These are phyloP conservation scores for Mucor circinelloides DNA, from an alignment of 371 early-diverging fungal species.

Conservation along the genomic window DNA sequence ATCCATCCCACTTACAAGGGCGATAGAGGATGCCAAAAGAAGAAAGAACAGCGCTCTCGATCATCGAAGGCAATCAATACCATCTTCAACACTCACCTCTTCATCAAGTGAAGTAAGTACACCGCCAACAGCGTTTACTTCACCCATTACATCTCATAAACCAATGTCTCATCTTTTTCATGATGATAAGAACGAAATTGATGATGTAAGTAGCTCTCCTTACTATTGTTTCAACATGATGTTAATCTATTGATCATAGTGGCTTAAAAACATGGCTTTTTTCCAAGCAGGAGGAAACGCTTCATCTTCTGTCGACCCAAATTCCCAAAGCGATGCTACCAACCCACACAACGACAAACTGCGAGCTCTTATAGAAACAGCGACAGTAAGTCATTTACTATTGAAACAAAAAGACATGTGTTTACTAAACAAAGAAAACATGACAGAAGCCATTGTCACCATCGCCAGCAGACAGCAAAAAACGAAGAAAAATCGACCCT, in stretches of 20 bases:
- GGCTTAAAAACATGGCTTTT: slow-evolving; percentile 11
- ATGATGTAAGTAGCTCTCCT: slow-evolving; percentile 8
- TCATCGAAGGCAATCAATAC: background rate
- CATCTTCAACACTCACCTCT: slow-evolving; percentile 5
- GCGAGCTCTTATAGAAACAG: background rate
- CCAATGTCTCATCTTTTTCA: background rate
- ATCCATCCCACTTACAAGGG: background rate
- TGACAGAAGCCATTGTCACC: background rate
- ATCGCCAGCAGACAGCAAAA: background rate
- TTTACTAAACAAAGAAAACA: background rate
- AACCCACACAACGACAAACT: background rate
- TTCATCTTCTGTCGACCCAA: background rate
- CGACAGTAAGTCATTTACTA: background rate
- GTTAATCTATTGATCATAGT: background rate
- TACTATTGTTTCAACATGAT: background rate
- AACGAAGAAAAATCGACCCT: background rate
- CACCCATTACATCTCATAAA: background rate
- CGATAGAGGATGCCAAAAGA: background rate
- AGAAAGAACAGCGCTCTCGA: background rate
- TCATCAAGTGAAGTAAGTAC: slow-evolving; percentile 18
- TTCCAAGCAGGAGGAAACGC: background rate
- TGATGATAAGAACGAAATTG: slow-evolving; percentile 7
- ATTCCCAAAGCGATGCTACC: background rate
- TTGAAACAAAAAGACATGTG: background rate
- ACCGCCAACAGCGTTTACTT: slow-evolving; percentile 1